Conservation (phyloP, 345 rosid species). For the Lagerstroemia speciosa region DNA sequence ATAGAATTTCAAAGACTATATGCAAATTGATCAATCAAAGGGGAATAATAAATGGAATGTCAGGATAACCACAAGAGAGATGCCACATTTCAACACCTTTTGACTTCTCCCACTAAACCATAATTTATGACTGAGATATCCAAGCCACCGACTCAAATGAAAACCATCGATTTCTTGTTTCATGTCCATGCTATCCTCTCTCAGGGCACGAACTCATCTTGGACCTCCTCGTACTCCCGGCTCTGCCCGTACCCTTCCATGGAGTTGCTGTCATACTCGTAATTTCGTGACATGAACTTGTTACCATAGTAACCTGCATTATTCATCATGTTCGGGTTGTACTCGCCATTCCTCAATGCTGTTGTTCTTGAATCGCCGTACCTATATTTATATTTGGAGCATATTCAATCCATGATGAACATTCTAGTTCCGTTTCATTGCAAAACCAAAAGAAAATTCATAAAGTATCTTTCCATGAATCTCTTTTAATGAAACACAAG, state of each 20-base stretch:
- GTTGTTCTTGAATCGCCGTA: background rate
- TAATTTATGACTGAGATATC: background rate
- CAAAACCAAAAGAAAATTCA: no score
- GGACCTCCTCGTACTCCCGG: conserved; percentile 9
- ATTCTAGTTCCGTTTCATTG: no score
- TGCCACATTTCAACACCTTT: no score
- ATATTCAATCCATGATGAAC: background rate
- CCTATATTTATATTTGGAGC: background rate
- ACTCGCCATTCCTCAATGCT: background rate
- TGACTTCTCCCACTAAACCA: background rate
- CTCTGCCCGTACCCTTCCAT: conserved; percentile 8
- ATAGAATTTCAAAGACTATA: no score
- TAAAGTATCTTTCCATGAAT: no score
- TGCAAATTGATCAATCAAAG: no score
- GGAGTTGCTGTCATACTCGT: background rate
- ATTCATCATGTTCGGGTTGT: background rate
- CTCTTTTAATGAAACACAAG: no score
- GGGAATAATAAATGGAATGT: no score
- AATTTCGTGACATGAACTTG: conserved; percentile 1
- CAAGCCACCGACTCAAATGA: background rate
- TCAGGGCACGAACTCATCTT: conserved; percentile 11
- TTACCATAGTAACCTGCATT: conserved; percentile 2
- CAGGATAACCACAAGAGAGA: no score
- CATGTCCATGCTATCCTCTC: background rate
- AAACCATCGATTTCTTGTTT: background rate